Percentiles rank a stretch among this genome's conserved stretches.
phyloP scores from a whole-genome alignment of 2,329 filamentous ascomycete genomes.

The Diplodia scrobiculata region DNA sequence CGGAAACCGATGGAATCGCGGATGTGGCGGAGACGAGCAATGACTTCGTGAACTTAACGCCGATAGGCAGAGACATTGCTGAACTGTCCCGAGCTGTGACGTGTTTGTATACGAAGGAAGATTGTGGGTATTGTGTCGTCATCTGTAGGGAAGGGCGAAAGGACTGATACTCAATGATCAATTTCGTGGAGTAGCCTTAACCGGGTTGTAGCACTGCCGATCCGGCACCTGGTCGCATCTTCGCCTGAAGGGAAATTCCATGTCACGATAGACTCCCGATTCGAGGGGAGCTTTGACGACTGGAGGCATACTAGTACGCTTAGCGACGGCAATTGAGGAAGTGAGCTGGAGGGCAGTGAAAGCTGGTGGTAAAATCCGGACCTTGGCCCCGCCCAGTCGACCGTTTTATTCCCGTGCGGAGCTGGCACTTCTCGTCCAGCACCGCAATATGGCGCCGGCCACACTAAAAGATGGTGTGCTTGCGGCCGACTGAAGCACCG shows the following conservation, averaged over 20 bases:
- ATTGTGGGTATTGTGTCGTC: not conserved
- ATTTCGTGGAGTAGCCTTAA: not conserved
- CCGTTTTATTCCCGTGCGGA: not conserved
- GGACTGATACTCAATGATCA: not conserved
- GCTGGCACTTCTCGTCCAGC: not conserved
- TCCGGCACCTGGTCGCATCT: not conserved
- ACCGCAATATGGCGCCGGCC: not conserved
- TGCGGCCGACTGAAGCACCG: not conserved
- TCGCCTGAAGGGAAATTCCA: not conserved
- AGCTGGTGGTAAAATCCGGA: not conserved
- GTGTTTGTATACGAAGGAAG: not conserved
- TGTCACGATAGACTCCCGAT: not conserved
- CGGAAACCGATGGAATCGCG: not conserved
- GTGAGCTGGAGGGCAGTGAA: not conserved
- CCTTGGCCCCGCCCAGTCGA: not conserved
- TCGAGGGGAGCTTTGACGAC: not conserved
- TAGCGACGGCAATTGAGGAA: not conserved
- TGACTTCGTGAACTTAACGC: not conserved
- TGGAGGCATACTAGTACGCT: not conserved
- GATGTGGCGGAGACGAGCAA: not conserved
- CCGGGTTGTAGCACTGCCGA: not conserved
- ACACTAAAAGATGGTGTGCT: not conserved
- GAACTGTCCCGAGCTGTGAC: not conserved
- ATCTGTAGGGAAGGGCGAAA: not conserved
- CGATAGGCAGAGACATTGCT: not conserved